Evolutionary conservation across 768 basidiomycete species (phyloP).

Genomic region (Suillus subaureus): DNA sequence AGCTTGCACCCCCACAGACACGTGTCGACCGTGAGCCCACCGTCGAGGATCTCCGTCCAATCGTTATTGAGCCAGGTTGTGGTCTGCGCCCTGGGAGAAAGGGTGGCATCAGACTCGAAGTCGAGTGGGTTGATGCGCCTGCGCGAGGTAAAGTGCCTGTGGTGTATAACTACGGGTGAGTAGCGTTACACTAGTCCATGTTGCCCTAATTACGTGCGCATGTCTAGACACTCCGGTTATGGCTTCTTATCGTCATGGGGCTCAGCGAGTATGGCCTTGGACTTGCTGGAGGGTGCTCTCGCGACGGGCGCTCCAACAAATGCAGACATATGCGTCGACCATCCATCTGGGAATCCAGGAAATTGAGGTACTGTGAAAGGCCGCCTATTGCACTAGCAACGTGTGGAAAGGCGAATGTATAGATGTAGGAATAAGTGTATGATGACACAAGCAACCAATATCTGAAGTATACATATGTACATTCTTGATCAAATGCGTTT

Average conservation of each 20-base stretch:
- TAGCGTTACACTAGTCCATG: neutral
- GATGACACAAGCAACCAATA: neutral
- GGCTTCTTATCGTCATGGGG: constrained; percentile 72
- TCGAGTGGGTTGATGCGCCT: constrained; percentile 40
- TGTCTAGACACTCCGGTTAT: constrained; percentile 57
- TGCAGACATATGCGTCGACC: neutral
- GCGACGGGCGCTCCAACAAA: constrained; percentile 5
- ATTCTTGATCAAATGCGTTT: neutral
- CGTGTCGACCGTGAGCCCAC: constrained; percentile 48
- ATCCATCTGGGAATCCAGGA: neutral
- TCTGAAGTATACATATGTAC: neutral
- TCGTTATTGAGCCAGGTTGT: constrained; percentile 54
- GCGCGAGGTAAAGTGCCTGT: constrained; percentile 43
- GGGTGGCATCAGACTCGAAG: constrained; percentile 66
- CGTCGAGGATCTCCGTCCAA: constrained; percentile 49
- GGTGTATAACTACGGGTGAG: constrained; percentile 68
- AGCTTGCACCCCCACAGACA: constrained; percentile 57
- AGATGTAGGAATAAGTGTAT: neutral
- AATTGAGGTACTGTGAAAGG: neutral
- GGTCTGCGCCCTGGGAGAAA: constrained; percentile 70
- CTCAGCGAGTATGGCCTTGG: constrained; percentile 51
- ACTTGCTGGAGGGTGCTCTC: constrained; percentile 48
- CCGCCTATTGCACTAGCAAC: neutral
- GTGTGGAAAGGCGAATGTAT: neutral
- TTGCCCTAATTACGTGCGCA: neutral